Evolutionary conservation across 495 filamentous ascomycete species (phyloP).

Genomic region (Neurospora sublineolata): DNA sequence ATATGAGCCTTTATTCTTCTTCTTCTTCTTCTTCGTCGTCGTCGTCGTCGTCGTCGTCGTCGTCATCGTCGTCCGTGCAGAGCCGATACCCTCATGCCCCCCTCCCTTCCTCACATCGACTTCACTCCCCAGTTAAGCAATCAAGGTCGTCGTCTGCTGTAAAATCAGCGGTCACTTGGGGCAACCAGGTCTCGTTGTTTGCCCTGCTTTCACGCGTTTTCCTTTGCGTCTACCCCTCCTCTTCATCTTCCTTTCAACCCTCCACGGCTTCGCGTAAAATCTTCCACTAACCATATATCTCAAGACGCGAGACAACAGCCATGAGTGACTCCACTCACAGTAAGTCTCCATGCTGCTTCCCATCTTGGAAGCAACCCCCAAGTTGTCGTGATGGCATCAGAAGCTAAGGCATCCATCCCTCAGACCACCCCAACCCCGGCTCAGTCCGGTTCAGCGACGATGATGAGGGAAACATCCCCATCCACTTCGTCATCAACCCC

Average conservation of each 20-base stretch:
- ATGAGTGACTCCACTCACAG: neutral
- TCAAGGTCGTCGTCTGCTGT: neutral
- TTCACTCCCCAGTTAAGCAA: neutral
- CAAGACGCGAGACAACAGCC: neutral
- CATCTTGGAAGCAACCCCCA: neutral
- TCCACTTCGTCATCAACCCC: neutral
- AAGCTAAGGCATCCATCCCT: neutral
- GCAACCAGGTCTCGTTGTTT: neutral
- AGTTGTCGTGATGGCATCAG: neutral
- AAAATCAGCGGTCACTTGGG: neutral
- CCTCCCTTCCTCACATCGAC: neutral
- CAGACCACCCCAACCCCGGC: neutral
- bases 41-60: neutral
- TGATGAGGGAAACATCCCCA: neutral
- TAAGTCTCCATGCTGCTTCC: neutral
- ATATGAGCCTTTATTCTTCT: neutral
- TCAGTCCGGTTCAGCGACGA: neutral
- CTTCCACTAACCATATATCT: neutral
- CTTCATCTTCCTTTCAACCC: neutral
- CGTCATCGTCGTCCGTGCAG: neutral
- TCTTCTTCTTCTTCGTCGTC: neutral
- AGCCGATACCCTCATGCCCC: neutral
- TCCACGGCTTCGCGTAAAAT: neutral
- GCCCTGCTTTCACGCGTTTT: neutral
- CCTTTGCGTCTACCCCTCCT: neutral